Conservation (phyloP, 495 filamentous ascomycete species). For the Podospora pseudopauciseta region DNA sequence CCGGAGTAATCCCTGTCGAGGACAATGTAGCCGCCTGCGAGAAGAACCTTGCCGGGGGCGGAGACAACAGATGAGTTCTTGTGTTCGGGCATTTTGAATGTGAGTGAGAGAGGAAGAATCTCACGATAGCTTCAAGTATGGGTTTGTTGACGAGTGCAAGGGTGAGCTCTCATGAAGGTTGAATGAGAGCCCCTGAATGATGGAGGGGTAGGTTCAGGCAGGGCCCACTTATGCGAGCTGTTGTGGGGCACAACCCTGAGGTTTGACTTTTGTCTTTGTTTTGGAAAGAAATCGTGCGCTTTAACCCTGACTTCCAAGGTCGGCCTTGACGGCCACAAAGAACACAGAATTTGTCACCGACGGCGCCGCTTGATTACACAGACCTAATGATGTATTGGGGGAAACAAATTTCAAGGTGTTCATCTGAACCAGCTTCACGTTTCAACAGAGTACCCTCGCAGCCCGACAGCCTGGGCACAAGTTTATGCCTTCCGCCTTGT, state of each 20-base stretch:
- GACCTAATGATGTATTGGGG: too few species aligned
- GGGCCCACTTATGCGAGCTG: background rate
- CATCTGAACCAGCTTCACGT: too few species aligned
- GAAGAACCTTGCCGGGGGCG: conserved; percentile 91
- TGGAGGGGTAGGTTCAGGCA: background rate
- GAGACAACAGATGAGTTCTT: conserved; percentile 46
- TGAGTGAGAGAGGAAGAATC: background rate
- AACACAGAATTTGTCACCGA: too few species aligned
- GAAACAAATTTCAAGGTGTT: too few species aligned
- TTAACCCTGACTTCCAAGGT: background rate
- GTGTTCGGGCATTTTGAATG: conserved; percentile 11
- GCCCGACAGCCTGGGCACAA: too few species aligned
- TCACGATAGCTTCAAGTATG: background rate
- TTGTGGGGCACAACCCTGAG: background rate
- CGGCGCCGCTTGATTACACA: too few species aligned
- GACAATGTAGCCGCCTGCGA: conserved; percentile 92
- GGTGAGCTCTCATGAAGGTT: background rate
- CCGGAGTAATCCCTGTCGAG: conserved; percentile 85
- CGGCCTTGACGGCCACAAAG: too few species aligned
- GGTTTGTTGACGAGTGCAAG: background rate
- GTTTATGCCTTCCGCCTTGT: too few species aligned
- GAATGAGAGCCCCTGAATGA: background rate
- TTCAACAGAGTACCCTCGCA: too few species aligned
- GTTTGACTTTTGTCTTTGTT: background rate
- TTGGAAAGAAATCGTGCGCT: background rate